These are phyloP conservation scores for Phytopythium aichiense DNA, from an alignment of 352 stramenopile species.

Conservation along the genomic window DNA sequence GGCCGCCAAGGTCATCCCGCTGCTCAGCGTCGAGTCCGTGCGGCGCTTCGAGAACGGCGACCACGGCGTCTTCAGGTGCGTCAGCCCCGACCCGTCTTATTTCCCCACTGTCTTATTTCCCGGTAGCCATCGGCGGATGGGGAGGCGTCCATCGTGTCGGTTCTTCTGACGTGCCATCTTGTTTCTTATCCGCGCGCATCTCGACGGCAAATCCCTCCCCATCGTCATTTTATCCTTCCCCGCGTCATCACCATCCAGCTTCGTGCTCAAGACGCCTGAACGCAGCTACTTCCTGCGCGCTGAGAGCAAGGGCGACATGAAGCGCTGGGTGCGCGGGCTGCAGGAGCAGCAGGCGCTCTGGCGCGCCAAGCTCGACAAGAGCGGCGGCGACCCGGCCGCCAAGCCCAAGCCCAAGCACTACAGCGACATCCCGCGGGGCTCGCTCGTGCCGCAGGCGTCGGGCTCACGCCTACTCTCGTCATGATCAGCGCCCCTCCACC, in stretches of 20 bases:
- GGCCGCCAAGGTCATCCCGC: conserved; percentile 67
- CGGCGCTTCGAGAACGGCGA: conserved; percentile 80
- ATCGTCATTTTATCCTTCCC: neutral
- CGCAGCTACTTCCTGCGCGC: conserved; percentile 79
- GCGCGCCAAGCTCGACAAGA: conserved; percentile 42
- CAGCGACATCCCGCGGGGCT: conserved; percentile 43
- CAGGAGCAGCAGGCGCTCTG: conserved; percentile 81
- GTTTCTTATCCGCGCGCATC: conserved; percentile 4
- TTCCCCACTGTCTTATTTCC: neutral
- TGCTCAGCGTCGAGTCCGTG: conserved; percentile 74
- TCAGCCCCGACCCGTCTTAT: neutral
- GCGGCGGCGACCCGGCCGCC: conserved; percentile 32
- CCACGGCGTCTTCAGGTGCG: conserved; percentile 59
- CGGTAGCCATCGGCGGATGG: neutral
- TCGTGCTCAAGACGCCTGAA: conserved; percentile 71
- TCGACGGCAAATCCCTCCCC: conserved; percentile 2
- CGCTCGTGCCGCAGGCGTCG: conserved; percentile 34
- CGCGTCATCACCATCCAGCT: conserved; percentile 28
- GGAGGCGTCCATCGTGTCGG: neutral
- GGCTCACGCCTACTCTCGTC: conserved; percentile 34
- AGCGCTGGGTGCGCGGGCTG: conserved; percentile 79
- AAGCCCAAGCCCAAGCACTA: conserved; percentile 70
- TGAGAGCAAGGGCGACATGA: conserved; percentile 86
- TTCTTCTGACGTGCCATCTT: conserved; percentile 5
- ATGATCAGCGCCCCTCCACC: conserved; percentile 1